A percentile compares a stretch with the other conserved stretches of the same genome.
Evolutionary conservation across 306 rosid species (phyloP).

Genomic region (Arachis hypogaea): DNA sequence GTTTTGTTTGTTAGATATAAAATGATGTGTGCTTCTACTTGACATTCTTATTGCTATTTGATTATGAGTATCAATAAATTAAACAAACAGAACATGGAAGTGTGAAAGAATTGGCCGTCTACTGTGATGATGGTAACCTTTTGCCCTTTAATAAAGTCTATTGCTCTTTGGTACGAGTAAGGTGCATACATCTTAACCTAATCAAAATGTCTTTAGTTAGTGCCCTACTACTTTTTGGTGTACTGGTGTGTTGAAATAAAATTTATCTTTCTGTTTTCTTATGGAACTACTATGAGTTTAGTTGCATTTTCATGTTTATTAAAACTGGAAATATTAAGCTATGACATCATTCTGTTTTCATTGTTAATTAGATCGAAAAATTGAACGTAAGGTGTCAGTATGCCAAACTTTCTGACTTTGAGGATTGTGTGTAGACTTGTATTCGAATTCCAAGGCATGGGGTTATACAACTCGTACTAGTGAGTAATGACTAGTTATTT

Average conservation of each 20-base stretch:
- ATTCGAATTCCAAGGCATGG: not conserved
- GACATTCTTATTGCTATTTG: constrained; percentile 7
- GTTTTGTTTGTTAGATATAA: too few species aligned
- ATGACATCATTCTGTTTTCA: not conserved
- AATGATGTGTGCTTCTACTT: too few species aligned
- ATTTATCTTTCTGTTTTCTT: not conserved
- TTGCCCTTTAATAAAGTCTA: not conserved
- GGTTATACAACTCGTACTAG: not conserved
- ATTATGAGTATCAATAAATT: constrained; percentile 20
- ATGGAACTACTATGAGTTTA: constrained; percentile 14
- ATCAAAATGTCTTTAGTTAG: constrained; percentile 15
- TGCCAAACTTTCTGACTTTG: constrained; percentile 8
- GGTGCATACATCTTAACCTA: not conserved
- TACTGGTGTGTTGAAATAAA: not conserved
- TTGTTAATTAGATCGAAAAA: not conserved
- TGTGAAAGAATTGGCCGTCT: constrained; percentile 3
- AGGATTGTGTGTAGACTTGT: not conserved
- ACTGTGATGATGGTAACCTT: not conserved
- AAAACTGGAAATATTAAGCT: not conserved
- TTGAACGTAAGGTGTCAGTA: constrained; percentile 7
- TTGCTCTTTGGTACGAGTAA: constrained; percentile 10
- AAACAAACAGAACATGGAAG: not conserved
- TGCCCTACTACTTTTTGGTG: not conserved
- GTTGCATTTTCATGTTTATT: constrained; percentile 15
- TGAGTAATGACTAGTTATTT: constrained; percentile 3